phyloP scores from a whole-genome alignment of 1,284 basidiomycete species.

The Pisolithus thermaeus region DNA sequence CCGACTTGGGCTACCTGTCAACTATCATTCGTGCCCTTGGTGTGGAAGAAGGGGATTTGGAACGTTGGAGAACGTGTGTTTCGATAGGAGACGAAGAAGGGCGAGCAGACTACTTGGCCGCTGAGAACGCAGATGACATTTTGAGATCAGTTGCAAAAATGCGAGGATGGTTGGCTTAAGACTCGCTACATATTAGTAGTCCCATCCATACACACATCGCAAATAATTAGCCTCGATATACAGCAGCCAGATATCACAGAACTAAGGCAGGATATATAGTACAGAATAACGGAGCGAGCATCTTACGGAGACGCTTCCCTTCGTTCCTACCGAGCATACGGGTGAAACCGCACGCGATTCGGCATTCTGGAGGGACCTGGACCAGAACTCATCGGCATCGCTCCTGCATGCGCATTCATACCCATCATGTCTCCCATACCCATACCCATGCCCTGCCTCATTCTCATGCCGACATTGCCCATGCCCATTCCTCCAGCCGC shows the following conservation, averaged over 20 bases:
- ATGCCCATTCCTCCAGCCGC: conserved; percentile 28
- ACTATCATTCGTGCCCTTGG: conserved; percentile 91
- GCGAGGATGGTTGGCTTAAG: conserved; percentile 42
- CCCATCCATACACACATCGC: too few species aligned
- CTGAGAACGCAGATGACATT: conserved; percentile 32
- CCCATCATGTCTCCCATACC: conserved; percentile 31
- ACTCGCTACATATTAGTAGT: background rate
- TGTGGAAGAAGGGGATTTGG: conserved; percentile 72
- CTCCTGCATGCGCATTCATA: conserved; percentile 29
- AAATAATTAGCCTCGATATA: conserved; percentile 11
- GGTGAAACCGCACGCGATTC: conserved; percentile 56
- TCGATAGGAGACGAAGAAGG: conserved; percentile 57
- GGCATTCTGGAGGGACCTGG: conserved; percentile 50
- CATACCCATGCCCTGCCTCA: conserved; percentile 27
- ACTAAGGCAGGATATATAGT: conserved; percentile 27
- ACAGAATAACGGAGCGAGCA: conserved; percentile 17
- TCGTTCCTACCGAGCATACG: conserved; percentile 45
- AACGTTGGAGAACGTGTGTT: conserved; percentile 65
- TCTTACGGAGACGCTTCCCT: conserved; percentile 3
- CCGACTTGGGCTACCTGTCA: conserved; percentile 83
- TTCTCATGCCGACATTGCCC: conserved; percentile 35
- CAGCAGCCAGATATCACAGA: conserved; percentile 8
- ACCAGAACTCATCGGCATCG: conserved; percentile 39
- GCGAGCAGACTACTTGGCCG: conserved; percentile 31
- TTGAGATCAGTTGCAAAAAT: conserved; percentile 42